Evolutionary conservation across 2,329 filamentous ascomycete species (phyloP).

Genomic region (Pseudopyricularia javanii): DNA sequence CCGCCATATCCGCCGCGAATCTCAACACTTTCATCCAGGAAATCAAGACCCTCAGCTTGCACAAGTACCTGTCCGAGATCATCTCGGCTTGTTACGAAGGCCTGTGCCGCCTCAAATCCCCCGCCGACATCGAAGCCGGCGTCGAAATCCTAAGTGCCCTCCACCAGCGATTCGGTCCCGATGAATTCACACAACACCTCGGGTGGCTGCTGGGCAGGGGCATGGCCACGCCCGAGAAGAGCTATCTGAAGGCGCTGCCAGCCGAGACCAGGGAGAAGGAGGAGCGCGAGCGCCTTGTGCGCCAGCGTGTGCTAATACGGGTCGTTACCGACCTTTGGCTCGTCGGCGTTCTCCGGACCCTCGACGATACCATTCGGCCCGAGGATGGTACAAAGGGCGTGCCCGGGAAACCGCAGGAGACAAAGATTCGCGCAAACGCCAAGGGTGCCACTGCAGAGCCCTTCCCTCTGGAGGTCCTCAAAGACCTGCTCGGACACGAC

Average conservation of each 20-base stretch:
- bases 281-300: constrained; percentile 80
- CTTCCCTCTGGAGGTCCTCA: constrained; percentile 93
- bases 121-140: constrained; percentile 81
- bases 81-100: constrained; percentile 94
- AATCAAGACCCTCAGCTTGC: constrained; percentile 77
- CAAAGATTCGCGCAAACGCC: constrained; percentile 41
- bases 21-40: constrained; percentile 79
- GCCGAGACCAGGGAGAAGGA: constrained; percentile 83
- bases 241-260: constrained; percentile 62
- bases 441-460: constrained; percentile 67
- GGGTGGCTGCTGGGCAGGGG: constrained; percentile 89
- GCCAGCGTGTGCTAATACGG: constrained; percentile 75
- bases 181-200: constrained; percentile 81
- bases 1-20: constrained; percentile 69
- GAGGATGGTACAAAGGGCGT: constrained; percentile 48
- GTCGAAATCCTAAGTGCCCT: constrained; percentile 92
- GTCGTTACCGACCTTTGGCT: constrained; percentile 96
- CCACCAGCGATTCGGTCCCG: constrained; percentile 84
- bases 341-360: constrained; percentile 71
- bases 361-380: constrained; percentile 53
- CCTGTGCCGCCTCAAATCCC: constrained; percentile 79
- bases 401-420: constrained; percentile 49
- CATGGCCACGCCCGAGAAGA: constrained; percentile 81
- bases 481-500: constrained; percentile 89
- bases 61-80: constrained; percentile 95